Base-by-base conservation (phyloP, 495 filamentous ascomycete species). In the Annulohypoxylon maeteangense region DNA sequence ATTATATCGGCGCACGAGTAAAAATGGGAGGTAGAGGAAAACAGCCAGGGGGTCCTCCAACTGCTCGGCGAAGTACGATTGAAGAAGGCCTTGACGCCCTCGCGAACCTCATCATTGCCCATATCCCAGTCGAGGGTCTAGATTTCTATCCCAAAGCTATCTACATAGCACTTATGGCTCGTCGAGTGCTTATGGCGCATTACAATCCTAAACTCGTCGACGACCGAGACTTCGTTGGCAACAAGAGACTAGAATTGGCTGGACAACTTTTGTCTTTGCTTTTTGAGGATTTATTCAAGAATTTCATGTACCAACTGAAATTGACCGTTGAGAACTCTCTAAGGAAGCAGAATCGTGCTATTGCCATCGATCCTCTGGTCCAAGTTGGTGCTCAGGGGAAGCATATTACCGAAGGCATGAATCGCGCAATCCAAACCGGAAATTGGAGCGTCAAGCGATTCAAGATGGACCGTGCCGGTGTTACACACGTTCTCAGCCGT, bases 401-500 rank as follows among this genome's bases (percentile, higher is more conserved):
- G 60, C 86, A 90, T 67, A 98, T 99, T 65, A 97, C 93, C 0
- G 83, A 89, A 56, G 96, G 96, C 1, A 90, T 99, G 87, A 93
- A 93, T 72, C 89, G 96, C 32, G 94, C 95, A 6, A 94, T 99
- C 27, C 92, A 97, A 53, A 98, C 95, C 16, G 95, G 95, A 14
- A 99, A 99, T 74, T 99, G 95, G 95, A 97, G 86, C 62, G 84
- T 98, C 58, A 97, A 95, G 78, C 93, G 96, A 78, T 98, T 98
- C 83, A 93, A 93, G 79, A 99, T 98, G 95, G 94, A 97, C 75
- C 87, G 95, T 78, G 95, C 95, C 20, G 95, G 95, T 74, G 94
- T 99, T 8, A 97, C 95, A 2, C 95, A 99, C 79, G 94, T 99
- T 60, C 84, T 99, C 16, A 98, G 94, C 81, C 89, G 95, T 45